A percentile compares a stretch with the other conserved stretches of the same genome.
These are phyloP conservation scores for Cladorrhinum samala DNA, from an alignment of 495 filamentous ascomycete species.

Conservation along the genomic window DNA sequence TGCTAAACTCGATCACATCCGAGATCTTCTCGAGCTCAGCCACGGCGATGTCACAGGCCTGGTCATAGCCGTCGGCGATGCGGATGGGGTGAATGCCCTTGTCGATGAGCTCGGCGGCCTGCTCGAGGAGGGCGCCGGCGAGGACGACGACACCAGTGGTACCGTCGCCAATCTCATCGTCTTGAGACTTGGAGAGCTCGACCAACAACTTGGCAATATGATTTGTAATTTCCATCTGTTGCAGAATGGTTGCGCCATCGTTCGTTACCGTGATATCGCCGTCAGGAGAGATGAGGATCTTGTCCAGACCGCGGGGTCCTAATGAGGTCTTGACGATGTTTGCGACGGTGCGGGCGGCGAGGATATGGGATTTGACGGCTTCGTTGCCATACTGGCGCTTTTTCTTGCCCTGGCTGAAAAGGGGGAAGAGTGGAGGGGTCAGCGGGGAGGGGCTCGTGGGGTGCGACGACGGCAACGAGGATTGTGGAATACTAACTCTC, in stretches of 20 bases:
- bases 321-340: slow-evolving; percentile 97
- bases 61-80: slow-evolving; percentile 96
- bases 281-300: slow-evolving; percentile 97
- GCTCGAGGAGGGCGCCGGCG: slow-evolving; percentile 89
- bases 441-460: not conserved
- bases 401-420: slow-evolving; percentile 86
- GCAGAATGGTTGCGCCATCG: slow-evolving; percentile 94
- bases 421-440: slow-evolving; percentile 5
- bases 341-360: slow-evolving; percentile 90
- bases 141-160: slow-evolving; percentile 97
- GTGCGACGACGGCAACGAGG: not conserved
- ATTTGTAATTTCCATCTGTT: slow-evolving; percentile 99
- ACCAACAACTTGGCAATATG: slow-evolving; percentile 96
- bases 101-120: slow-evolving; percentile 97
- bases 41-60: slow-evolving; percentile 93
- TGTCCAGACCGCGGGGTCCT: slow-evolving; percentile 93
- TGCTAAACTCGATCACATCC: slow-evolving; percentile 80
- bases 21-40: slow-evolving; percentile 88
- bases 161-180: slow-evolving; percentile 98
- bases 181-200: slow-evolving; percentile 97
- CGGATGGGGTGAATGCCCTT: slow-evolving; percentile 98
- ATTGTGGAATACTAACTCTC: slow-evolving; percentile 66
- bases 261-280: slow-evolving; percentile 99
- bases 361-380: slow-evolving; percentile 95
- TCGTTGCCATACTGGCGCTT: slow-evolving; percentile 94